These are phyloP conservation scores for Plasmodium billcollinsi DNA, from an alignment of 169 alveolate genomes.

Conservation along the genomic window DNA sequence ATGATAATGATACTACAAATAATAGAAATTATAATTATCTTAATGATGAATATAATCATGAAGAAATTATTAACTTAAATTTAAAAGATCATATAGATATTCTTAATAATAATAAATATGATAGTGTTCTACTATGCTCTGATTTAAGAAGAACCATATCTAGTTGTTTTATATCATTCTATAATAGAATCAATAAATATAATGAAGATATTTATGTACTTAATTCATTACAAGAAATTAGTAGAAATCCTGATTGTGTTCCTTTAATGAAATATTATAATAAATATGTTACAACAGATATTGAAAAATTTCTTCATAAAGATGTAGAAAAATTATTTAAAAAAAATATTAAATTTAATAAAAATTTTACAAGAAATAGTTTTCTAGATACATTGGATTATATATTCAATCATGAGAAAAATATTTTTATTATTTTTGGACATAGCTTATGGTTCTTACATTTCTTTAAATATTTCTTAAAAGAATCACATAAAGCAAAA, in stretches of 20 bases:
- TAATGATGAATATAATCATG: conserved; percentile 11
- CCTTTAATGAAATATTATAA: conserved; percentile 21
- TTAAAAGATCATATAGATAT: conserved; percentile 48
- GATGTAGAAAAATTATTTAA: conserved; percentile 41
- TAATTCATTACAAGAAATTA: conserved; percentile 66
- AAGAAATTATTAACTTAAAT: conserved; percentile 12
- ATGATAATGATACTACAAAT: not conserved
- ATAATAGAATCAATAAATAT: conserved; percentile 37
- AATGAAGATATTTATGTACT: conserved; percentile 22
- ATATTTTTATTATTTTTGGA: conserved; percentile 63
- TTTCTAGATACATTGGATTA: conserved; percentile 50
- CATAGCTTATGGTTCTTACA: conserved; percentile 56
- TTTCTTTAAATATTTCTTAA: conserved; percentile 29
- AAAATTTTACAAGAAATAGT: not conserved
- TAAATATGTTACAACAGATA: conserved; percentile 33
- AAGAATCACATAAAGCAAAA: conserved; percentile 43
- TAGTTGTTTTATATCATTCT: conserved; percentile 48
- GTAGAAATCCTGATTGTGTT: conserved; percentile 66
- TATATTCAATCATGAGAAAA: conserved; percentile 16
- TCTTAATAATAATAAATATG: conserved; percentile 36
- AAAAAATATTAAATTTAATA: conserved; percentile 10
- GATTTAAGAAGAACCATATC: conserved; percentile 74
- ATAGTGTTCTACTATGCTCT: conserved; percentile 45
- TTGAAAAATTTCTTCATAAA: conserved; percentile 17
- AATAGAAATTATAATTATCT: not conserved